Evolutionary conservation across 1,284 basidiomycete species (phyloP).

Genomic region (Pulchroboletus neoregius): DNA sequence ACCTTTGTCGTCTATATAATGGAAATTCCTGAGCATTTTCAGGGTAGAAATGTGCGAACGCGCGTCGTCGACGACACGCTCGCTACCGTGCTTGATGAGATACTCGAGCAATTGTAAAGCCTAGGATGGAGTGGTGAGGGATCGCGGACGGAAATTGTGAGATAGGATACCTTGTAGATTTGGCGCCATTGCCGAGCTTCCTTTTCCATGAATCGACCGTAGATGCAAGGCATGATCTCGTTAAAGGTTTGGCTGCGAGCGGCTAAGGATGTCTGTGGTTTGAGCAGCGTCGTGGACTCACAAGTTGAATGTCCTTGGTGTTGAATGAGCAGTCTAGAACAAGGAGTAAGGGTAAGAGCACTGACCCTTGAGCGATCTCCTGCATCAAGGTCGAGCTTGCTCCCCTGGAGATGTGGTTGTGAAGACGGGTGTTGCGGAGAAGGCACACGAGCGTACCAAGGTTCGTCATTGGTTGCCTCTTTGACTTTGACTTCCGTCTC

Average conservation of each 20-base stretch:
- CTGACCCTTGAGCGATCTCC: constrained; percentile 93
- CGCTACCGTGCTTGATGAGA: constrained; percentile 96
- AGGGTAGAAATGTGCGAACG: constrained; percentile 92
- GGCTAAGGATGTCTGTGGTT: constrained; percentile 12
- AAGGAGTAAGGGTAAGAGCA: constrained; percentile 14
- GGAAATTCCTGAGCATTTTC: constrained; percentile 97
- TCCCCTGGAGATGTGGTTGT: constrained; percentile 60
- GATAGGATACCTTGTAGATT: constrained; percentile 83
- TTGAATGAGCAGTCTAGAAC: constrained; percentile 9
- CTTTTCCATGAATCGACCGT: constrained; percentile 93
- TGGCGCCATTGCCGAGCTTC: constrained; percentile 98
- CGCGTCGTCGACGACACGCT: constrained; percentile 97
- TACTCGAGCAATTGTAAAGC: constrained; percentile 94
- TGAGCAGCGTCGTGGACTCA: constrained; percentile 40
- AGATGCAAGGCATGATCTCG: constrained; percentile 99
- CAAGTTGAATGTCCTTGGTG: constrained; percentile 85
- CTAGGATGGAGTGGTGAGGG: constrained; percentile 37
- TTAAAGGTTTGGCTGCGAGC: constrained; percentile 88
- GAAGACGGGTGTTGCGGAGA: not conserved
- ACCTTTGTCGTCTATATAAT: constrained; percentile 98
- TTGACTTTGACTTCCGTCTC: constrained; percentile 98
- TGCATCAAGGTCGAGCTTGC: constrained; percentile 98
- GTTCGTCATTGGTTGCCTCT: constrained; percentile 97
- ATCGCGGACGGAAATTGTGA: not conserved
- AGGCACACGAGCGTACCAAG: constrained; percentile 65